Conservation (phyloP, 495 filamentous ascomycete species). For the Daldinia grandis region DNA sequence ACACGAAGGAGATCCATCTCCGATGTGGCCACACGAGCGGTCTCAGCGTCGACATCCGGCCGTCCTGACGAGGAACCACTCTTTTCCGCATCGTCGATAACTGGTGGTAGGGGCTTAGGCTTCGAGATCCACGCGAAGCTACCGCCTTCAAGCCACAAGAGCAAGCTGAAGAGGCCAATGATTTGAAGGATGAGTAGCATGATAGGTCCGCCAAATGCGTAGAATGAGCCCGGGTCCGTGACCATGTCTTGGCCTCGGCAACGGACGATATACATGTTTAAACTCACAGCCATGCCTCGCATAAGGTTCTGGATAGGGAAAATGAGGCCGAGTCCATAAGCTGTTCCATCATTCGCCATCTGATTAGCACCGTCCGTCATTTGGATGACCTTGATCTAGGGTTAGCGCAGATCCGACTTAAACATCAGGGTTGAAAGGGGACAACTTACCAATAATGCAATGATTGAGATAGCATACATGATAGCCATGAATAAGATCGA, state of each 20-base stretch:
- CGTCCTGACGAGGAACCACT: conserved; percentile 12
- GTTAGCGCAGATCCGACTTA: conserved; percentile 58
- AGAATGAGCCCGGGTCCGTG: conserved; percentile 52
- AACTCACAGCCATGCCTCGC: conserved; percentile 33
- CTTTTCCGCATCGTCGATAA: conserved; percentile 31
- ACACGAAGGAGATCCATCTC: conserved; percentile 69
- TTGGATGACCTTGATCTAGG: conserved; percentile 64
- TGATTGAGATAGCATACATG: conserved; percentile 73
- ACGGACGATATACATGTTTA: conserved; percentile 42
- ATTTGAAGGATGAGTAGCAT: conserved; percentile 77
- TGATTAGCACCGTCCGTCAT: conserved; percentile 66
- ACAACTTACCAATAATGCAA: conserved; percentile 50
- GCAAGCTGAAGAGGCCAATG: conserved; percentile 68
- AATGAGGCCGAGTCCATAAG: conserved; percentile 72
- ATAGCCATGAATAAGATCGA: conserved; percentile 67
- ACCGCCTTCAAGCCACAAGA: conserved; percentile 74
- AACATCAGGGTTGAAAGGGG: conserved; percentile 60
- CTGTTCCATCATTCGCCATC: conserved; percentile 67
- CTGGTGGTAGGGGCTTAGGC: conserved; percentile 33
- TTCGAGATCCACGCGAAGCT: conserved; percentile 50
- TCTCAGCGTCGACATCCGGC: conserved; percentile 36
- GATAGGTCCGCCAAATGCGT: conserved; percentile 75
- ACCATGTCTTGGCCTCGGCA: conserved; percentile 35
- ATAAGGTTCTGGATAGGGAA: conserved; percentile 53
- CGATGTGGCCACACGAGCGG: conserved; percentile 59